A percentile compares a stretch with the other conserved stretches of the same genome.
Evolutionary conservation across 176 grass and related monocot species (phyloP).

Genomic region (Puya raimondii): DNA sequence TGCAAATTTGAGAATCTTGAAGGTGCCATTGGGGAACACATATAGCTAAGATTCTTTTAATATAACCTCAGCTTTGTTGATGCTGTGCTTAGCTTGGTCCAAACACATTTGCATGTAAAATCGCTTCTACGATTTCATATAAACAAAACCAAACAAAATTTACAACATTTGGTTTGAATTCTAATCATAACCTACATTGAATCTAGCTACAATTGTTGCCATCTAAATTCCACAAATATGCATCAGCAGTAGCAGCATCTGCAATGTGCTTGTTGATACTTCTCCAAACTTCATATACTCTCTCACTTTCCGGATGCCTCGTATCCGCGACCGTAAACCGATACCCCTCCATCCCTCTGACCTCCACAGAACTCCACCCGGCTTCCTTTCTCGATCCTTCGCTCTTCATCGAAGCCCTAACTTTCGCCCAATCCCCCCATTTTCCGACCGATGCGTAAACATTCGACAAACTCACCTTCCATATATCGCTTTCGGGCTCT

Average conservation of each 20-base stretch:
- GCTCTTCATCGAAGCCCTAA: constrained; percentile 56
- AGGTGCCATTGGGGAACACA: too few relatives aligned
- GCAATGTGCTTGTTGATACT: constrained; percentile 43
- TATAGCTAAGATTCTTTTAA: too few relatives aligned
- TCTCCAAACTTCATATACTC: constrained; percentile 48
- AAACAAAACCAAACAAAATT: too few relatives aligned
- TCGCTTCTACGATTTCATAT: too few relatives aligned
- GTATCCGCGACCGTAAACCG: constrained; percentile 46
- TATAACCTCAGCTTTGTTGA: too few relatives aligned
- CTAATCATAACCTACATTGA: too few relatives aligned
- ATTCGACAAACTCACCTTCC: constrained; percentile 63
- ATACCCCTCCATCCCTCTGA: constrained; percentile 45
- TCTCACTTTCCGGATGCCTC: constrained; percentile 38
- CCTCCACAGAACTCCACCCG: constrained; percentile 67
- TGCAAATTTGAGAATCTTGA: too few relatives aligned
- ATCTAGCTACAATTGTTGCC: background rate
- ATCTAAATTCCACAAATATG: background rate
- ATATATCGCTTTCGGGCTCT: constrained; percentile 47
- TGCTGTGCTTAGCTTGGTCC: too few relatives aligned
- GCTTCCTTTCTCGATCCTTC: constrained; percentile 45
- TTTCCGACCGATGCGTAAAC: constrained; percentile 38
- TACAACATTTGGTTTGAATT: too few relatives aligned
- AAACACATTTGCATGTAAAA: too few relatives aligned
- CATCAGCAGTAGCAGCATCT: constrained; percentile 31
- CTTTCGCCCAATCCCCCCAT: constrained; percentile 43